Evolutionary conservation across 2,329 filamentous ascomycete species (phyloP).

Genomic region (Colletotrichum aenigma): DNA sequence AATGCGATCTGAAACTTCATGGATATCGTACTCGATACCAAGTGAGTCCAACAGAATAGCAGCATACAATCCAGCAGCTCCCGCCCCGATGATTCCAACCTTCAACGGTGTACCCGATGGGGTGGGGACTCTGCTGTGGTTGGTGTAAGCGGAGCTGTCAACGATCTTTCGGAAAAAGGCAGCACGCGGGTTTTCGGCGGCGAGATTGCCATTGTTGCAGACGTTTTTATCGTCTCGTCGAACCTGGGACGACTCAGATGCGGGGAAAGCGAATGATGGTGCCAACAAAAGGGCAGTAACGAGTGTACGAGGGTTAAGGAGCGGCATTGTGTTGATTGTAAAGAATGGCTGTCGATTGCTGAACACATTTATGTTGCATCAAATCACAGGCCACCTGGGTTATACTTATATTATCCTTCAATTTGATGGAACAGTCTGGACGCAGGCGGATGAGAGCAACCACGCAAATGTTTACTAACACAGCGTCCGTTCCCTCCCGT

Average conservation of each 20-base stretch:
- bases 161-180: conserved; percentile 23
- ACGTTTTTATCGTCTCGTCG: background rate
- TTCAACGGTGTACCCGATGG: conserved; percentile 22
- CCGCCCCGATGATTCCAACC: conserved; percentile 41
- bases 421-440: background rate
- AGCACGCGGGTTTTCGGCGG: conserved; percentile 21
- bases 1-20: conserved; percentile 36
- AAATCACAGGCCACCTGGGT: background rate
- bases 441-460: background rate
- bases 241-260: background rate
- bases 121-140: conserved; percentile 13
- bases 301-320: conserved; percentile 5
- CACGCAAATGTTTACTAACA: background rate
- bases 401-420: background rate
- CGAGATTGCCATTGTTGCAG: conserved; percentile 20
- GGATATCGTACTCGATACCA: conserved; percentile 39
- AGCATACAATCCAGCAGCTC: conserved; percentile 36
- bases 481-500: background rate
- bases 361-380: background rate
- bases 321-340: background rate
- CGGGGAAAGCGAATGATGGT: conserved; percentile 15
- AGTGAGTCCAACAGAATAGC: conserved; percentile 36
- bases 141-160: conserved; percentile 15
- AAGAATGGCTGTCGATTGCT: background rate
- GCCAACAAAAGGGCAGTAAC: conserved; percentile 17